Conservation (phyloP, 2,329 filamentous ascomycete genomes). For the Fusarium transvaalense region DNA sequence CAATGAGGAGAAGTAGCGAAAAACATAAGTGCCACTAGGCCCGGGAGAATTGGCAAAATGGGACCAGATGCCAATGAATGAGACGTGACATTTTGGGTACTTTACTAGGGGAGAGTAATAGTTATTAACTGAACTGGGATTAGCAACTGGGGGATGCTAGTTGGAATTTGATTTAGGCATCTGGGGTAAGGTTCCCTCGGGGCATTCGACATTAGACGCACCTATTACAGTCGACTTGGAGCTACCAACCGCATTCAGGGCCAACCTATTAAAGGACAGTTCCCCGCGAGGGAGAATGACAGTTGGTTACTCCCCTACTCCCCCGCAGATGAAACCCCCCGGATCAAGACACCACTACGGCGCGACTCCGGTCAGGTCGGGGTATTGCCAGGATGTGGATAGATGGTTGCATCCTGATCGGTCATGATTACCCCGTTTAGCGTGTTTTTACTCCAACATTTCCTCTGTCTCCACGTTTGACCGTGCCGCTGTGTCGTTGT, state of each 20-base stretch:
- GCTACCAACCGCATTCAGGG: slow-evolving; percentile 1
- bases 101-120: slow-evolving; percentile 1
- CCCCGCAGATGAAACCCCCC: slow-evolving; percentile 29
- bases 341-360: slow-evolving; percentile 40
- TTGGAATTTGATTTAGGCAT: slow-evolving; percentile 36
- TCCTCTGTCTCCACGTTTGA: slow-evolving; percentile 23
- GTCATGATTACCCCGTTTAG: slow-evolving; percentile 40
- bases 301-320: slow-evolving; percentile 12
- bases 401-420: slow-evolving; percentile 35
- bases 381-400: slow-evolving; percentile 19
- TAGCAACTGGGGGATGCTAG: slow-evolving; percentile 9
- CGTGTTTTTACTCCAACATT: slow-evolving; percentile 28
- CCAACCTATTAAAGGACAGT: not conserved
- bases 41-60: slow-evolving; percentile 19
- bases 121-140: slow-evolving; percentile 4
- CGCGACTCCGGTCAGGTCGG: slow-evolving; percentile 42
- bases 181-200: slow-evolving; percentile 34
- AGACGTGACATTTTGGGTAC: slow-evolving; percentile 15
- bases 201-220: slow-evolving; percentile 25
- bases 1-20: not conserved
- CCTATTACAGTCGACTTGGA: slow-evolving; percentile 26
- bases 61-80: slow-evolving; percentile 10
- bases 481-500: slow-evolving; percentile 8
- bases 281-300: slow-evolving; percentile 3
- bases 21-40: slow-evolving; percentile 16